Evolutionary conservation across 768 basidiomycete species (phyloP).

Genomic region (Lentinula lateritia): DNA sequence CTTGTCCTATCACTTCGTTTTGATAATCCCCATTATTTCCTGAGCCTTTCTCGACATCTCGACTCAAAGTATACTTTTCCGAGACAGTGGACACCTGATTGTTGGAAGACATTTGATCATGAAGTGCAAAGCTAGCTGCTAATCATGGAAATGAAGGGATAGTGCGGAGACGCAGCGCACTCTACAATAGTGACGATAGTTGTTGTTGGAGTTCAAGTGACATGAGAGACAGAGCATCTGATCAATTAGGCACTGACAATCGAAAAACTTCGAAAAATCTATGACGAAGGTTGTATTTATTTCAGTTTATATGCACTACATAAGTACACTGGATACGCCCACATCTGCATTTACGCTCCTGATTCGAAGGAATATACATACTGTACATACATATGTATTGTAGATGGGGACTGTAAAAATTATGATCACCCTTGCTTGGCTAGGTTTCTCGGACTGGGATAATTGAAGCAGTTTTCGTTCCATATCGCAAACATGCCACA

Average conservation of each 20-base stretch:
- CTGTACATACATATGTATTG: too few relatives aligned
- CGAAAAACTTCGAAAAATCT: neutral
- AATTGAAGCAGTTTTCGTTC: too few relatives aligned
- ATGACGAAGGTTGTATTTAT: neutral
- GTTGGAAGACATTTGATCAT: neutral
- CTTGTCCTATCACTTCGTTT: neutral
- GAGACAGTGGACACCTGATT: neutral
- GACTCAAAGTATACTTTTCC: neutral
- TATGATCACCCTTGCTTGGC: too few relatives aligned
- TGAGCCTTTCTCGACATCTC: neutral
- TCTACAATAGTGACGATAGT: neutral
- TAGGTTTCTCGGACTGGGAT: too few relatives aligned
- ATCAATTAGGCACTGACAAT: too few relatives aligned
- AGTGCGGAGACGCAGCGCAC: neutral
- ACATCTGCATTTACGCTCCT: too few relatives aligned
- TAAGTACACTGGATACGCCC: too few relatives aligned
- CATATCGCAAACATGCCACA: too few relatives aligned
- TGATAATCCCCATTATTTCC: neutral
- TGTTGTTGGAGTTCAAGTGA: neutral
- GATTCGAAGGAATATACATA: too few relatives aligned
- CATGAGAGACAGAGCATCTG: neutral
- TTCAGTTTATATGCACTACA: too few relatives aligned
- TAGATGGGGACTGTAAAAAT: too few relatives aligned
- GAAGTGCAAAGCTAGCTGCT: too few relatives aligned
- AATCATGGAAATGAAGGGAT: neutral